Evolutionary conservation across 306 rosid species (phyloP).

Genomic region (Malus asiatica): DNA sequence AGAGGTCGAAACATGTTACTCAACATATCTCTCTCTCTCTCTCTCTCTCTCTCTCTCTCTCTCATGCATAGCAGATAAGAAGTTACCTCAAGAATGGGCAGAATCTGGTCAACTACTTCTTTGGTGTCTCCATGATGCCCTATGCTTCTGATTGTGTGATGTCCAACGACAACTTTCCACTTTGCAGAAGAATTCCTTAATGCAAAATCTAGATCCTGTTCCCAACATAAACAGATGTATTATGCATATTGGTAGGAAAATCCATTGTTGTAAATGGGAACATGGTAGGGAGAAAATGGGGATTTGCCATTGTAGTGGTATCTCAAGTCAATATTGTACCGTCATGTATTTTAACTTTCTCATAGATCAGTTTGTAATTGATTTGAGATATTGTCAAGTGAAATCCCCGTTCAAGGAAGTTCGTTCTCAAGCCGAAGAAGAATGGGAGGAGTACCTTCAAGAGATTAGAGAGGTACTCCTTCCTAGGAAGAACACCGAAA

Average conservation of each 20-base stretch:
- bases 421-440: too few species aligned
- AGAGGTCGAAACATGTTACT: too few species aligned
- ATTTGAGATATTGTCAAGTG: too few species aligned
- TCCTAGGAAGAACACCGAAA: slow-evolving; percentile 39
- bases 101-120: slow-evolving; percentile 48
- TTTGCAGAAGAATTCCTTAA: slow-evolving; percentile 46
- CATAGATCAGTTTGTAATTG: too few species aligned
- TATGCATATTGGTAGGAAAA: neutral
- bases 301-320: neutral
- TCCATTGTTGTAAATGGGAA: neutral
- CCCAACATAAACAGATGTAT: neutral
- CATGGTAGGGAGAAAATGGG: neutral
- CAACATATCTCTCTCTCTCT: too few species aligned
- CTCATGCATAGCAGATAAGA: too few species aligned
- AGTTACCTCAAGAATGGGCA: slow-evolving; percentile 67
- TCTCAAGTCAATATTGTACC: too few species aligned
- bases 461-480: slow-evolving; percentile 47
- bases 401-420: too few species aligned
- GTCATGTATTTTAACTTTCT: too few species aligned
- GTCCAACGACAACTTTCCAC: slow-evolving; percentile 76
- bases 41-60: too few species aligned
- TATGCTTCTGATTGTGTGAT: slow-evolving; percentile 56
- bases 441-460: slow-evolving; percentile 34
- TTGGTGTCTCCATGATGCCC: slow-evolving; percentile 56
- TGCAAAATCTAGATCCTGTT: slow-evolving; percentile 34